Conservation (phyloP, 1,139 yeast genomes). For the Taphrina wiesneri region DNA sequence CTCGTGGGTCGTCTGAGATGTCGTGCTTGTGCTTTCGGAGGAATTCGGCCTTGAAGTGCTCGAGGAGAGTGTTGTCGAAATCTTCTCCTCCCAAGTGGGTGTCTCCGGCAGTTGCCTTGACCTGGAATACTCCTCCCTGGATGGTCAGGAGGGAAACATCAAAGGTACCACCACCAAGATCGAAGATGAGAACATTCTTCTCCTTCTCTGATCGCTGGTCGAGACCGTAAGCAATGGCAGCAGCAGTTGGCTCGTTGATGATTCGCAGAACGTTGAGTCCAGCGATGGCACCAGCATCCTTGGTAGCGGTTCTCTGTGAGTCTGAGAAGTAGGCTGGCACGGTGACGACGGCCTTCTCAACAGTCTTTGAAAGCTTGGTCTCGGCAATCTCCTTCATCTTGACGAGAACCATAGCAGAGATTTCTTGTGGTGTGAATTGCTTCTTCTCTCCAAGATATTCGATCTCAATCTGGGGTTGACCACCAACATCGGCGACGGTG, state of each 20-base stretch:
- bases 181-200: conserved; percentile 88
- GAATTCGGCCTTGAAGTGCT: conserved; percentile 76
- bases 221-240: conserved; percentile 97
- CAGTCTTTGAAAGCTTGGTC: conserved; percentile 89
- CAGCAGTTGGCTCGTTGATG: conserved; percentile 97
- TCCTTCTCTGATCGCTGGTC: conserved; percentile 78
- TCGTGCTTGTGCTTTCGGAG: conserved; percentile 82
- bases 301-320: conserved; percentile 97
- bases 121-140: conserved; percentile 95
- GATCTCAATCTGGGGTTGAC: conserved; percentile 90
- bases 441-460: conserved; percentile 91
- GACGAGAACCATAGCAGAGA: conserved; percentile 92
- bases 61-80: conserved; percentile 78
- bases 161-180: conserved; percentile 98
- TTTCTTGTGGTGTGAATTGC: conserved; percentile 95
- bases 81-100: conserved; percentile 98
- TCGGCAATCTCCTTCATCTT: conserved; percentile 97
- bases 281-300: conserved; percentile 97
- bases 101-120: conserved; percentile 97
- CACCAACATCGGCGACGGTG: conserved; percentile 82
- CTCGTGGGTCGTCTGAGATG: conserved; percentile 72
- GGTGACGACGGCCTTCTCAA: conserved; percentile 91
- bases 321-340: conserved; percentile 98
- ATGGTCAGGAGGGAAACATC: conserved; percentile 91
- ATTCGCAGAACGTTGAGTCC: conserved; percentile 95